A percentile compares a stretch with the other conserved stretches of the same genome.
These are phyloP conservation scores for Gentiana straminea DNA, from an alignment of 257 asterid species.

Conservation along the genomic window DNA sequence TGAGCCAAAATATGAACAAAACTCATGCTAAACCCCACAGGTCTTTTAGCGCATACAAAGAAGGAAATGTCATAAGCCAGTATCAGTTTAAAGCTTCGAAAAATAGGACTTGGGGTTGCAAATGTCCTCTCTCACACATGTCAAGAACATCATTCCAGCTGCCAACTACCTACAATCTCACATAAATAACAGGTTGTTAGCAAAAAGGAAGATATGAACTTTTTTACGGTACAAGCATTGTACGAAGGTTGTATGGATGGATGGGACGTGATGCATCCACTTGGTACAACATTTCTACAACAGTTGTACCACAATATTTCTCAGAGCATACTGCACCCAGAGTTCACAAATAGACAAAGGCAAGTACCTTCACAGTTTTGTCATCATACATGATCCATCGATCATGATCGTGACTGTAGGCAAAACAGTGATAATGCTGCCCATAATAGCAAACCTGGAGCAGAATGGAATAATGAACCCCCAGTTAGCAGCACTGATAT, in stretches of 20 bases:
- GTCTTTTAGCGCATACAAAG: not conserved
- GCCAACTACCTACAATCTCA: constrained; percentile 56
- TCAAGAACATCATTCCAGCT: constrained; percentile 76
- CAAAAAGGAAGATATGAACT: not conserved
- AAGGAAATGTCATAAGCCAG: not conserved
- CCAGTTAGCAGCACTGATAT: too few relatives aligned
- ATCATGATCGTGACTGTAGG: constrained; percentile 60
- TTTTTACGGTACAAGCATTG: too few relatives aligned
- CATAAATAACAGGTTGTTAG: constrained; percentile 1
- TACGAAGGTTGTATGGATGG: too few relatives aligned
- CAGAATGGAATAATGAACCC: too few relatives aligned
- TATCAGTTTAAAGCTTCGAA: constrained; percentile 67
- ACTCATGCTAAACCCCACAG: constrained; percentile 16
- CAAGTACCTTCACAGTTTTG: constrained; percentile 76
- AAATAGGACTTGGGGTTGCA: constrained; percentile 93
- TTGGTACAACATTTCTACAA: too few relatives aligned
- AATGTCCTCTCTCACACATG: constrained; percentile 83
- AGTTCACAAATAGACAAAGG: constrained; percentile 1
- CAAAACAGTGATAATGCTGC: constrained; percentile 95
- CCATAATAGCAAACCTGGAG: constrained; percentile 65
- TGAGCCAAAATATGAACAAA: constrained; percentile 15
- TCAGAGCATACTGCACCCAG: too few relatives aligned
- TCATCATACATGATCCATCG: constrained; percentile 95
- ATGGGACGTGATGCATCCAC: too few relatives aligned
- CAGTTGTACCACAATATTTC: too few relatives aligned